Base-by-base conservation (phyloP, 768 basidiomycete genomes). In the Russula brevipes region DNA sequence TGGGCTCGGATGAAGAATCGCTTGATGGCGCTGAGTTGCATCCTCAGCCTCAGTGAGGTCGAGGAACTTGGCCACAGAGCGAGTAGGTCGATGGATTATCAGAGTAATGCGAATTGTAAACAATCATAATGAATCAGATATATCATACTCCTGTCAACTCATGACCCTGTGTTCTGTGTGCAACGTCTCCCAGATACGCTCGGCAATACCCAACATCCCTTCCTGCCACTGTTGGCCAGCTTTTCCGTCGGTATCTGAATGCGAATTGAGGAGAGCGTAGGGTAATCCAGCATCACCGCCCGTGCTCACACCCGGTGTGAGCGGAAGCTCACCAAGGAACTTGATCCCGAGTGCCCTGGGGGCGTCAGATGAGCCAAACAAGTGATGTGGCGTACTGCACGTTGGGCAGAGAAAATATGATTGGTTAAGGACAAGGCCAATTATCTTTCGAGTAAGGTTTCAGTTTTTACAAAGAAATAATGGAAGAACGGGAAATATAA, bases 381-480 rank as follows among this genome's bases (percentile, higher is more conserved):
- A 76, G 65, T 84, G 75, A 66, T 87, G 88, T 1, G 78, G 78
- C 0, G 80, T 79, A 1, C 79, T 75, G 70, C 93, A 97, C 10
- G 82, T 81, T 0, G 89, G 80, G 68, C 92, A 94, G 35, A 87
- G 76, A 73, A 87, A 95, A 74, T 89, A 84, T 0, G 94, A 83
- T 78, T 94, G 88, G 72, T 98, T 98, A 49, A 98, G 84, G 0
- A 98, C 75, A 1, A 92, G 78, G 8, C 96, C 96, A 2, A 85
- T 82, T 61, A 97, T 90, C 94, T 97, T 35, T 7, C 33, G 14
- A 44, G n/a, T 39, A 31, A 31, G 8, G 12, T 16, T 42, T 51
- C 39, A 36, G 19, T 50, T 6, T 14, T 19, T 14, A 51, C 19
- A n/a, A 42, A 54, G 24, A 11, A 24, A 17, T 36, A 36, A 19